Evolutionary conservation across 2,329 filamentous ascomycete species (phyloP).

Genomic region (Cylindrodendrum hubeiense): DNA sequence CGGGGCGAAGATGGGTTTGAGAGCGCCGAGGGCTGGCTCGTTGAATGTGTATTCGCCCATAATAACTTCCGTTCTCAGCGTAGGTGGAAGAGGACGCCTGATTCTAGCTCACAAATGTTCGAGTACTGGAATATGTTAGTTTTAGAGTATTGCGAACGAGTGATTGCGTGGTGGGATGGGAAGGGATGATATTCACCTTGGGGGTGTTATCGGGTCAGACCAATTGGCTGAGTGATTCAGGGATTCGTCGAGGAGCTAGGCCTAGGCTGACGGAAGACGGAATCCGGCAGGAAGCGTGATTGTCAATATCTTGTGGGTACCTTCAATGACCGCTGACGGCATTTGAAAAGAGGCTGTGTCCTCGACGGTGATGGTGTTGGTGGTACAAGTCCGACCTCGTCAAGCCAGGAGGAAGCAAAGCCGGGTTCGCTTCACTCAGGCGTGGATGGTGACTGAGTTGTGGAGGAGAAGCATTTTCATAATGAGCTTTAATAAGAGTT

Average conservation of each 20-base stretch:
- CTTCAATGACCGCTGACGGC: background rate
- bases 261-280: too few relatives aligned
- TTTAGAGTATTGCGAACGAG: background rate
- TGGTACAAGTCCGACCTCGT: too few relatives aligned
- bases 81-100: slow-evolving; percentile 4
- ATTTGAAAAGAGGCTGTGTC: background rate
- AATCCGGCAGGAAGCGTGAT: background rate
- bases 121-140: background rate
- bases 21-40: slow-evolving; percentile 34
- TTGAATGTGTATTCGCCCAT: slow-evolving; percentile 28
- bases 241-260: background rate
- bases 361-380: too few relatives aligned
- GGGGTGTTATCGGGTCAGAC: background rate
- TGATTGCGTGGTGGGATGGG: background rate
- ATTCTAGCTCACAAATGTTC: background rate
- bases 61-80: background rate
- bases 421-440: background rate
- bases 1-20: slow-evolving; percentile 49
- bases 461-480: background rate
- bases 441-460: background rate
- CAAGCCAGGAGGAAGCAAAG: background rate
- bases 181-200: background rate
- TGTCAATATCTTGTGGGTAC: background rate
- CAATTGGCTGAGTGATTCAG: background rate
- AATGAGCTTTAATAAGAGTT: background rate